phyloP scores from a whole-genome alignment of 768 basidiomycete species.

The Lentinula raphanica region DNA sequence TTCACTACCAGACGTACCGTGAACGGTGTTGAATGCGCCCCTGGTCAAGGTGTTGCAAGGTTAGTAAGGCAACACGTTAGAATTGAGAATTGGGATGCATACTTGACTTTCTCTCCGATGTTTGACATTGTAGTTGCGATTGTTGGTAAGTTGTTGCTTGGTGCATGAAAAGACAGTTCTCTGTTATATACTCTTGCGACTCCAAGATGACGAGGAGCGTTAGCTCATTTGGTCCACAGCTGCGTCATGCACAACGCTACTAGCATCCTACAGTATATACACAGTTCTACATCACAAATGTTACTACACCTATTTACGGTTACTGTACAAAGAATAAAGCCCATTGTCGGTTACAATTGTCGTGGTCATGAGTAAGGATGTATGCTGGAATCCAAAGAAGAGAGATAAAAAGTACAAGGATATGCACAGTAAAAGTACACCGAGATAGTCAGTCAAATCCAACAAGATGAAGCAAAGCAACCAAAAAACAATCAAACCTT shows the following conservation, averaged over 20 bases:
- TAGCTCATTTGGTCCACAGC: neutral
- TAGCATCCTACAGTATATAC: neutral
- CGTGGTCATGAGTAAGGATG: neutral
- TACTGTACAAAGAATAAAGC: neutral
- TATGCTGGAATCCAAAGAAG: neutral
- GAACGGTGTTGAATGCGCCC: neutral
- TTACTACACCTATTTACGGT: neutral
- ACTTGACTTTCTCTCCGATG: slow-evolving; percentile 6
- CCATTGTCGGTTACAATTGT: neutral
- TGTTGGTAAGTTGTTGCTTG: neutral
- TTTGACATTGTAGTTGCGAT: neutral
- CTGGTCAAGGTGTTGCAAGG: neutral
- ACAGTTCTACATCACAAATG: neutral
- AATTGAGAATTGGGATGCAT: neutral
- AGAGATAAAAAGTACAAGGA: neutral
- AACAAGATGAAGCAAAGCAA: neutral
- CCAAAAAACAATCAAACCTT: neutral
- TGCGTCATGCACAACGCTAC: neutral
- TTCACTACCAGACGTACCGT: neutral
- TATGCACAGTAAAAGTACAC: no score
- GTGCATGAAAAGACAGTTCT: neutral
- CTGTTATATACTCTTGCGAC: neutral
- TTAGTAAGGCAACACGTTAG: neutral
- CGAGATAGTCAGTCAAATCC: neutral
- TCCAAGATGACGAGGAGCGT: neutral